A percentile compares a stretch with the other conserved stretches of the same genome.
These are phyloP conservation scores for Candida ortonii DNA, from an alignment of 805 yeast genomes.

Conservation along the genomic window DNA sequence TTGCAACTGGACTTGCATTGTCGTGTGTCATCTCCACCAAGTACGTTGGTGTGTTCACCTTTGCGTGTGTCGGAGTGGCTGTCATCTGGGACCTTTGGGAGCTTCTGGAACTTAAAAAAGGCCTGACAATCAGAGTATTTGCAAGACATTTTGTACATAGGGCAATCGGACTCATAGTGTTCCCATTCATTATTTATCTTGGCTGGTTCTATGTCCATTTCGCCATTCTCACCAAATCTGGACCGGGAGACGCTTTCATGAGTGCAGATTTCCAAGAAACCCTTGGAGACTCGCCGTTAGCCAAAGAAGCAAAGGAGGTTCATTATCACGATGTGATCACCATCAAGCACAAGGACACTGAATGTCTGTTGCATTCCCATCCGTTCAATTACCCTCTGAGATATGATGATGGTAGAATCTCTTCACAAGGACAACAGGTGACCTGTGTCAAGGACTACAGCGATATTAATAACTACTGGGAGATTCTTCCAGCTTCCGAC, in stretches of 20 bases:
- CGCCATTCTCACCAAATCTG: slow-evolving; percentile 74
- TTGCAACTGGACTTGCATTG: slow-evolving; percentile 76
- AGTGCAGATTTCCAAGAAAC: slow-evolving; percentile 94
- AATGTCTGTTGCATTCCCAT: slow-evolving; percentile 82
- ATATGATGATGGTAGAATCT: slow-evolving; percentile 93
- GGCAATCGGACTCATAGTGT: slow-evolving; percentile 61
- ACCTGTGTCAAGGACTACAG: slow-evolving; percentile 57
- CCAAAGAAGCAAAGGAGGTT: slow-evolving; percentile 65
- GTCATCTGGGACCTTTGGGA: slow-evolving; percentile 87
- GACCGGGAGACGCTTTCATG: slow-evolving; percentile 96
- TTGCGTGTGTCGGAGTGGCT: slow-evolving; percentile 81
- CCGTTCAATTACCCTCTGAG: slow-evolving; percentile 73
- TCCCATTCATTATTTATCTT: slow-evolving; percentile 80
- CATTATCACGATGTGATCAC: slow-evolving; percentile 76
- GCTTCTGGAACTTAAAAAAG: slow-evolving; percentile 67
- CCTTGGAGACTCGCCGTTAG: slow-evolving; percentile 75
- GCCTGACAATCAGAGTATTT: slow-evolving; percentile 56
- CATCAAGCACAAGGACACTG: slow-evolving; percentile 76
- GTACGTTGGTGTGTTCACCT: slow-evolving; percentile 94
- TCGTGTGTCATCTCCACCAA: slow-evolving; percentile 94
- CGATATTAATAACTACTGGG: slow-evolving; percentile 80
- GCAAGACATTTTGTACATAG: slow-evolving; percentile 74
- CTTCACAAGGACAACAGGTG: slow-evolving; percentile 93
- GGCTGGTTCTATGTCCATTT: slow-evolving; percentile 94
- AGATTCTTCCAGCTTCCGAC: slow-evolving; percentile 63